phyloP scores from a whole-genome alignment of 148 eudicot species.

The Chenopodium berlandieri region DNA sequence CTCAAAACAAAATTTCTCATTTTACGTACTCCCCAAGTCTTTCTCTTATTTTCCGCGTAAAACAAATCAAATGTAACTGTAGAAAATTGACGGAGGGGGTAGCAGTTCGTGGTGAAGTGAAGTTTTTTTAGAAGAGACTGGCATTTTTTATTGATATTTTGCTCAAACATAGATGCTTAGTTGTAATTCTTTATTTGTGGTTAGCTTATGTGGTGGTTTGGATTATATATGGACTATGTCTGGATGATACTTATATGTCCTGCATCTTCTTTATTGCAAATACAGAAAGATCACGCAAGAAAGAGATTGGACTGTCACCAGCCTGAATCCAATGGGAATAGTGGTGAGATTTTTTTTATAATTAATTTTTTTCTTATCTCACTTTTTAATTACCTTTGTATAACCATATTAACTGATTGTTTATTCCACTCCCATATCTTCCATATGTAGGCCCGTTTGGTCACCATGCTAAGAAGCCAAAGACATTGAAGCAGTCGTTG shows the following conservation, averaged over 20 bases:
- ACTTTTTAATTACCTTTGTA: background rate
- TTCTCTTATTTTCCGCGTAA: too few species aligned
- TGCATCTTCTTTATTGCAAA: conserved; percentile 12
- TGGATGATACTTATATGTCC: conserved; percentile 2
- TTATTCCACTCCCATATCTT: conserved; percentile 10
- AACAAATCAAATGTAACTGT: too few species aligned
- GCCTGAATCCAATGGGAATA: conserved; percentile 65
- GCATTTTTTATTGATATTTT: background rate
- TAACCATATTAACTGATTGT: conserved; percentile 2
- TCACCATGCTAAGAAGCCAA: conserved; percentile 60
- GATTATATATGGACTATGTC: background rate
- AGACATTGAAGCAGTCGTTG: conserved; percentile 56
- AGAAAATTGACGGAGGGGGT: too few species aligned
- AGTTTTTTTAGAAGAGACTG: background rate
- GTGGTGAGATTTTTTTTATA: conserved; percentile 39
- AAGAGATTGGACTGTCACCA: conserved; percentile 65
- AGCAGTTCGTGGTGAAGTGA: background rate
- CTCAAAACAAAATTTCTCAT: too few species aligned
- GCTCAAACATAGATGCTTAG: background rate
- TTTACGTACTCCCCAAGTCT: too few species aligned
- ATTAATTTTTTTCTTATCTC: background rate
- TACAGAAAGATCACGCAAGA: conserved; percentile 68
- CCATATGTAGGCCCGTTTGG: conserved; percentile 53
- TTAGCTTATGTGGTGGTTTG: background rate
- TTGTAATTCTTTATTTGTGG: background rate